phyloP scores from a whole-genome alignment of 768 basidiomycete genomes.

The Mycena venus region DNA sequence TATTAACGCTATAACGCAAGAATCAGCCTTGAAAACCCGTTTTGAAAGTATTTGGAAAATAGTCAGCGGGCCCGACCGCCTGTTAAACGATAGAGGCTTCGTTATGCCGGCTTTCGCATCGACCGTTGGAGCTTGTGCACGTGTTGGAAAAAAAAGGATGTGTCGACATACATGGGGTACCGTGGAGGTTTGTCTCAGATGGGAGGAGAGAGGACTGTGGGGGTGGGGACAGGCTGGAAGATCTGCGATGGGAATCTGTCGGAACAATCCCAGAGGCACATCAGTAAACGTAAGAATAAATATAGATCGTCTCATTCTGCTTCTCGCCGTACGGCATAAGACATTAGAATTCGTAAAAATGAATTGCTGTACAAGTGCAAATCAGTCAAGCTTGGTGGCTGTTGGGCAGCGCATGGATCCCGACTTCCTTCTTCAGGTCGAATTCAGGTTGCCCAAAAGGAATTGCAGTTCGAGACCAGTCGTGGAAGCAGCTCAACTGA shows the following conservation, averaged over 20 bases:
- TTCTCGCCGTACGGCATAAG: too few species aligned
- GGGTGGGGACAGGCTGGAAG: slow-evolving; percentile 5
- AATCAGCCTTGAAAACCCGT: slow-evolving; percentile 22
- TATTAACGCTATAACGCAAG: slow-evolving; percentile 37
- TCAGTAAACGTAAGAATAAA: too few species aligned
- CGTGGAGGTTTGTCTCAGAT: background rate
- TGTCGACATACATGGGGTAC: slow-evolving; percentile 31
- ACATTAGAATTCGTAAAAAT: too few species aligned
- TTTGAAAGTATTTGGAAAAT: background rate
- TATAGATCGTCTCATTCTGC: too few species aligned
- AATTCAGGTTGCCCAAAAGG: too few species aligned
- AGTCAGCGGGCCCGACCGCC: background rate
- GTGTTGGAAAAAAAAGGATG: slow-evolving; percentile 18
- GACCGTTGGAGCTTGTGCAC: background rate
- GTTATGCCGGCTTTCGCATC: background rate
- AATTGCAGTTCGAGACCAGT: too few species aligned
- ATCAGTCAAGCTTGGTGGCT: too few species aligned
- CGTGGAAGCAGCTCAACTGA: too few species aligned
- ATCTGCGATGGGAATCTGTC: background rate
- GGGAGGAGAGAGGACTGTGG: slow-evolving; percentile 18
- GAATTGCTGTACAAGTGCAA: too few species aligned
- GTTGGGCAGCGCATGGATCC: too few species aligned
- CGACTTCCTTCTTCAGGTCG: too few species aligned
- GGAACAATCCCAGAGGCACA: too few species aligned
- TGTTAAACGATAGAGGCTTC: background rate